Evolutionary conservation across 768 basidiomycete genomes (phyloP).

Genomic region (Tylopilus sp.): DNA sequence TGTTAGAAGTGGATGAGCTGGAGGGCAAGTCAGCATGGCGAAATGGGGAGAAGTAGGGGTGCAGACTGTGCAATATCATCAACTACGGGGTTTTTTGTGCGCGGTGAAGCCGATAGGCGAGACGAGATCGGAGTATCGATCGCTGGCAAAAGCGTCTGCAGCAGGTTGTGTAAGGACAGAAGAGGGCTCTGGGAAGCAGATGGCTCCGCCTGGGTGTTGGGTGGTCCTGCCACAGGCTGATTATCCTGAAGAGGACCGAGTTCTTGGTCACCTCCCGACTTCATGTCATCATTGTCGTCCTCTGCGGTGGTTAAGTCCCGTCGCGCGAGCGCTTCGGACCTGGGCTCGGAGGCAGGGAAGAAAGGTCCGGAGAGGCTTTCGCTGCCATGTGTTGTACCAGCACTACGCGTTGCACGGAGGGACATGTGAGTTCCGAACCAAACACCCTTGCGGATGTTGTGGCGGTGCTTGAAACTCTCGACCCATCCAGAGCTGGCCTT

Average conservation of each 20-base stretch:
- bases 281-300: conserved; percentile 35
- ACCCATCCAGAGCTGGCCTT: conserved; percentile 93
- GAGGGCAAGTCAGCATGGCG: conserved; percentile 17
- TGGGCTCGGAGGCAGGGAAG: conserved; percentile 37
- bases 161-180: conserved; percentile 34
- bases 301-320: conserved; percentile 28
- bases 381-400: conserved; percentile 34
- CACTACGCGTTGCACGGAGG: conserved; percentile 29
- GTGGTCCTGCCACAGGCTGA: conserved; percentile 26
- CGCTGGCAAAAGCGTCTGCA: conserved; percentile 27
- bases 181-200: conserved; percentile 28
- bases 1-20: conserved; percentile 36
- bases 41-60: conserved; percentile 6
- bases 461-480: conserved; percentile 85
- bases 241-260: conserved; percentile 25
- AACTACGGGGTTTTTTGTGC: conserved; percentile 42
- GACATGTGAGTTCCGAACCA: conserved; percentile 45
- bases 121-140: conserved; percentile 30
- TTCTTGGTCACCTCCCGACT: conserved; percentile 34
- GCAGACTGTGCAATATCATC: conserved; percentile 57
- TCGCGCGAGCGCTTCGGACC: conserved; percentile 26
- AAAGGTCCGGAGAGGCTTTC: conserved; percentile 39
- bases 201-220: conserved; percentile 25
- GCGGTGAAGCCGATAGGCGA: conserved; percentile 25
- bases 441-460: conserved; percentile 66